Evolutionary conservation across 192 early-diverging fungal genomes (phyloP).

Genomic region (Backusella australiensis): DNA sequence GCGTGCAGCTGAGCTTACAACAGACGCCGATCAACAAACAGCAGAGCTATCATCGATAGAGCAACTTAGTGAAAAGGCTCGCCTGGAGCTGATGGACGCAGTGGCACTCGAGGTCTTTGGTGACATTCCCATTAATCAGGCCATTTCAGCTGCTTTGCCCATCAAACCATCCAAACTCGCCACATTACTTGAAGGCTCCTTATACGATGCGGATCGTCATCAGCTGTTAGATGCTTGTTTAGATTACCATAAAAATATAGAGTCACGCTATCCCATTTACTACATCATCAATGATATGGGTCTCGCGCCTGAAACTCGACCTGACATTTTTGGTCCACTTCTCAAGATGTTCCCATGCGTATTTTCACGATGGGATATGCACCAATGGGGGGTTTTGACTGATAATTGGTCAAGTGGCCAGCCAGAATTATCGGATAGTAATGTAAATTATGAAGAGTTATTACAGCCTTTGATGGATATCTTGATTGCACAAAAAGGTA

Average conservation of each 20-base stretch:
- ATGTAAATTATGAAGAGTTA: constrained; percentile 22
- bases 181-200: neutral
- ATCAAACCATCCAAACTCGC: constrained; percentile 14
- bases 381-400: neutral
- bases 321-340: constrained; percentile 12
- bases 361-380: constrained; percentile 19
- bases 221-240: constrained; percentile 18
- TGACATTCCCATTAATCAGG: constrained; percentile 27
- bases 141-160: constrained; percentile 22
- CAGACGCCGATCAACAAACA: neutral
- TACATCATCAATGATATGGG: constrained; percentile 17
- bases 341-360: constrained; percentile 17
- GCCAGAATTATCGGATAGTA: neutral
- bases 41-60: neutral
- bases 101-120: constrained; percentile 20
- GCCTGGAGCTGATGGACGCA: constrained; percentile 6
- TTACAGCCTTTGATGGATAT: constrained; percentile 23
- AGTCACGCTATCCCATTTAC: constrained; percentile 14
- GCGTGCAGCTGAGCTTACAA: neutral
- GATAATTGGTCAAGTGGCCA: constrained; percentile 1
- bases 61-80: neutral
- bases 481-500: constrained; percentile 23
- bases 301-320: neutral
- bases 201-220: neutral
- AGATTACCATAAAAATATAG: constrained; percentile 20